These are phyloP conservation scores for Colletotrichum higginsianum DNA, from an alignment of 2,329 filamentous ascomycete genomes.

Conservation along the genomic window DNA sequence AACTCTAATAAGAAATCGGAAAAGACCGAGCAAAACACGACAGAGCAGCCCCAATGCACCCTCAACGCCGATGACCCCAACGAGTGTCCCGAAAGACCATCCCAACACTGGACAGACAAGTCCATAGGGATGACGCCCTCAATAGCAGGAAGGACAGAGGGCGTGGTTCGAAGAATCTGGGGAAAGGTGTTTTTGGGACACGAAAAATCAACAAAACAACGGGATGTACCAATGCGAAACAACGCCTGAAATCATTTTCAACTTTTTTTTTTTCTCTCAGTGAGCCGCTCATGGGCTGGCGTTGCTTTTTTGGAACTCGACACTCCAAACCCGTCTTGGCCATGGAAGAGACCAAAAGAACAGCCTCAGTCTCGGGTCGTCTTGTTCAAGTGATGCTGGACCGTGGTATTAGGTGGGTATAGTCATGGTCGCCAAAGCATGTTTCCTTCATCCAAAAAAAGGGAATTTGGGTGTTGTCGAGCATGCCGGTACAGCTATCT, in stretches of 20 bases:
- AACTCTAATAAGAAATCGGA: conserved; percentile 29
- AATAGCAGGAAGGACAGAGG: background rate
- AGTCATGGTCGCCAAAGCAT: conserved; percentile 55
- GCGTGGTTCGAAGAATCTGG: background rate
- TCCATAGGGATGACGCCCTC: background rate
- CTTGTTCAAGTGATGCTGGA: conserved; percentile 29
- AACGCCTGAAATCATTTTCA: conserved; percentile 36
- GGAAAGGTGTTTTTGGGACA: conserved; percentile 4
- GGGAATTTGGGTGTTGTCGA: conserved; percentile 40
- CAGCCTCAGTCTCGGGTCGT: conserved; percentile 19
- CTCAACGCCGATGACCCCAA: conserved; percentile 35
- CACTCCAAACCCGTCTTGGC: conserved; percentile 22
- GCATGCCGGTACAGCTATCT: conserved; percentile 58
- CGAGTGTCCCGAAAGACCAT: conserved; percentile 8
- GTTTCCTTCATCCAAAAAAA: conserved; percentile 42
- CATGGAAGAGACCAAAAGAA: conserved; percentile 6
- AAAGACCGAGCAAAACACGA: conserved; percentile 11
- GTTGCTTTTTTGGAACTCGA: conserved; percentile 18
- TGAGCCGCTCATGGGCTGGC: conserved; percentile 28
- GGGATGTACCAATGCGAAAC: conserved; percentile 25
- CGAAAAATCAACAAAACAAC: conserved; percentile 12
- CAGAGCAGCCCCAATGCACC: conserved; percentile 38
- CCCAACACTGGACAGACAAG: background rate
- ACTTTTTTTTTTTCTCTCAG: conserved; percentile 39
- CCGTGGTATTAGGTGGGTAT: conserved; percentile 56